Base-by-base conservation (phyloP, 2,329 filamentous ascomycete species). In the Hymenoscyphus fructigenus region DNA sequence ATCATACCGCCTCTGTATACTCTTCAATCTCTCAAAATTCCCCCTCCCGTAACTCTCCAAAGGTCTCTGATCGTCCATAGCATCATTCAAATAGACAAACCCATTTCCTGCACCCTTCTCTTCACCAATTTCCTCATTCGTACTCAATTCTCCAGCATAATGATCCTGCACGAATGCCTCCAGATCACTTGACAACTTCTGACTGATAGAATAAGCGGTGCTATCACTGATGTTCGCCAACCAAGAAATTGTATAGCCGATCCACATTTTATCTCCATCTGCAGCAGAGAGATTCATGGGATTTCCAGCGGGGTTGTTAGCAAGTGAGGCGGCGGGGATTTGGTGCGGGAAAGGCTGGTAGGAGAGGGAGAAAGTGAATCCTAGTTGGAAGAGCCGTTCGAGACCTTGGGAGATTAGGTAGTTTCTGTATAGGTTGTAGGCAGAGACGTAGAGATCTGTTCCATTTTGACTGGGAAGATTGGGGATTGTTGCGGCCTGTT, bases 51-150 rank as follows among this genome's bases (percentile, higher is more conserved):
- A 72, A 56, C 75, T 60, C 58, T 72, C 9, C 67, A 70, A 55
- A 1, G 68, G 67, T 10, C 60, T 36, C 36, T 73, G 71, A 64
- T 78, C 75, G 23, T 67, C 70, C 68, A 72, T 73, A 0, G 76
- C 76, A 67, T 79, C 76, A 53, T 78, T 78, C 73, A 78, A 75
- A 47, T 77, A 75, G 1, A 72, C 65, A 10, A 74, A 73, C 20
- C 72, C 66, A 64, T 76, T 78, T 9, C 58, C 58, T 2, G 65
- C 60, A 15, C 67, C 70, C 41, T 64, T 64, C 20, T 57, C 62
- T 12, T 32, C 59, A n/a, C 47, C 28, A 50, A 62, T 65, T 17
- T 64, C 61, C 59, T 58, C 65, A 50, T 68, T 69, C 9, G 62
- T 73, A 64, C 62, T 75, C 69, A 58, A 69, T 64, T 57, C 20